Conservation (phyloP, 805 yeast species). For the Schwanniomyces yamadae region DNA sequence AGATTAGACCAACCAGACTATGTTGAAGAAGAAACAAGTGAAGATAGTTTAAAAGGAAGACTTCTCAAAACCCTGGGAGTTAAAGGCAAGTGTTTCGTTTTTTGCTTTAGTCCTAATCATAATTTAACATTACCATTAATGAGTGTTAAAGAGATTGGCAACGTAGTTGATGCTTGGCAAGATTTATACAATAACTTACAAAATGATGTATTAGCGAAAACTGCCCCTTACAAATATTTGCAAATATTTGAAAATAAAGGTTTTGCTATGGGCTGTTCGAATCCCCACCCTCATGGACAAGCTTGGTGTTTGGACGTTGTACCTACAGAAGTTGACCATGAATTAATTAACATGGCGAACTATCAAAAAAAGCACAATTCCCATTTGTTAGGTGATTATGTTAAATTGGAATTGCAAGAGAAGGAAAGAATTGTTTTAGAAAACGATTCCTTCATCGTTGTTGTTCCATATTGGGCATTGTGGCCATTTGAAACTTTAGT, state of each 20-base stretch:
- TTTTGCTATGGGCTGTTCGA: constrained; percentile 78
- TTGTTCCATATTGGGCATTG: constrained; percentile 80
- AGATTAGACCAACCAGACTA: constrained; percentile 53
- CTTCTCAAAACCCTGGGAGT: constrained; percentile 58
- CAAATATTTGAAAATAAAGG: constrained; percentile 81
- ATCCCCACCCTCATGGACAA: constrained; percentile 82
- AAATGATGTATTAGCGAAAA: constrained; percentile 30
- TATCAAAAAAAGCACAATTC: constrained; percentile 42
- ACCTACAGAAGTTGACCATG: constrained; percentile 66
- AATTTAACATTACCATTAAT: constrained; percentile 64
- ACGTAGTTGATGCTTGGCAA: constrained; percentile 64
- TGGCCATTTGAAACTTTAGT: constrained; percentile 80
- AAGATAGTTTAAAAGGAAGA: constrained; percentile 32
- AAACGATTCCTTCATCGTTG: constrained; percentile 62
- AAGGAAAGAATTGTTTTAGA: constrained; percentile 52
- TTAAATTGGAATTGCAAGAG: constrained; percentile 50
- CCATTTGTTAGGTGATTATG: constrained; percentile 64
- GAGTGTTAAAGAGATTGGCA: constrained; percentile 41
- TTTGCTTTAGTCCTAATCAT: constrained; percentile 72
- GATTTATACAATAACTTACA: constrained; percentile 46
- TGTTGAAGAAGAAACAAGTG: constrained; percentile 13
- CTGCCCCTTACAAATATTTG: constrained; percentile 53
- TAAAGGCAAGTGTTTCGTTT: constrained; percentile 66
- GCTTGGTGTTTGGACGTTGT: constrained; percentile 69
- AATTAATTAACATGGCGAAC: constrained; percentile 49